These are phyloP conservation scores for Dendryphion nanum DNA, from an alignment of 2,329 filamentous ascomycete species.

Conservation along the genomic window DNA sequence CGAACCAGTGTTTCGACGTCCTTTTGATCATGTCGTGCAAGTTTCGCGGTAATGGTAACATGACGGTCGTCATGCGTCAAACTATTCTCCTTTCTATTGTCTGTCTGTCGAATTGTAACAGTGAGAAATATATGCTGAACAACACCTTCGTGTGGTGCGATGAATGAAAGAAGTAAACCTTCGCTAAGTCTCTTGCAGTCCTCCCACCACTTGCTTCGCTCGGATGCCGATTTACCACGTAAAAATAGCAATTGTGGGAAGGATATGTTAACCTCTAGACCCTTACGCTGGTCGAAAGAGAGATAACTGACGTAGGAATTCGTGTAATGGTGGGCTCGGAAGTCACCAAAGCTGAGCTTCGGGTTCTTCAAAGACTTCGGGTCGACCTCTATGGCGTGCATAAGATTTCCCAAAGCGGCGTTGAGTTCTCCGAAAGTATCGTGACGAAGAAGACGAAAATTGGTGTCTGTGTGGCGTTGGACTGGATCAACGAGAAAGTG, in stretches of 20 bases:
- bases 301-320: conserved; percentile 18
- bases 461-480: conserved; percentile 32
- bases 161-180: conserved; percentile 27
- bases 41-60: conserved; percentile 14
- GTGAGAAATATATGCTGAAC: conserved; percentile 28
- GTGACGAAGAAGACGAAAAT: conserved; percentile 33
- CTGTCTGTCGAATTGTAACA: conserved; percentile 12
- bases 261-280: conserved; percentile 18
- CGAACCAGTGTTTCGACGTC: conserved; percentile 13
- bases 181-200: conserved; percentile 22
- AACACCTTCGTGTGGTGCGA: conserved; percentile 9
- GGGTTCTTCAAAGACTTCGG: conserved; percentile 1
- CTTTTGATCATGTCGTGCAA: conserved; percentile 13
- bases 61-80: conserved; percentile 7
- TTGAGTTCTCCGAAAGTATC: conserved; percentile 34
- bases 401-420: conserved; percentile 16
- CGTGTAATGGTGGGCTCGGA: conserved; percentile 19
- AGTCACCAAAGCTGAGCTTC: conserved; percentile 15
- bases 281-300: conserved; percentile 12
- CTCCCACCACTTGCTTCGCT: conserved; percentile 28
- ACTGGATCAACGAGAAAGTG: neutral
- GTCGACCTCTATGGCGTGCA: conserved; percentile 10
- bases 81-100: conserved; percentile 7
- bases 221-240: conserved; percentile 7
- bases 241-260: conserved; percentile 21